phyloP scores from a whole-genome alignment of 345 rosid species.

The Punica granatum region DNA sequence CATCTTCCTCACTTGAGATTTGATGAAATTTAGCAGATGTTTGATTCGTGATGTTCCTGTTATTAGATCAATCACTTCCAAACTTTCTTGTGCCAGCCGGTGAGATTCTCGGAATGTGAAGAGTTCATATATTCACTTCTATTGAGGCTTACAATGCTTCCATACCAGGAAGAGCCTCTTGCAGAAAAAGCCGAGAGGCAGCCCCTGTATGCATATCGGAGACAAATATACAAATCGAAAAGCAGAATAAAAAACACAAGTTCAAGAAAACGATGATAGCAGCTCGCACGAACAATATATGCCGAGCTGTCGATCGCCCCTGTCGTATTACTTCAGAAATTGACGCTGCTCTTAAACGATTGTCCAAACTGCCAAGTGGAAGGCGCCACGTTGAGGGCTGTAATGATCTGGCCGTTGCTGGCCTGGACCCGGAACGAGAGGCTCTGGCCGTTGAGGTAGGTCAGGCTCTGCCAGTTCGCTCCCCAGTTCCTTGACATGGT shows the following conservation, averaged over 20 bases:
- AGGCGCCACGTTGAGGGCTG: slow-evolving; percentile 39
- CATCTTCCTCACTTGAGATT: neutral
- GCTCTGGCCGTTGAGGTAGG: slow-evolving; percentile 55
- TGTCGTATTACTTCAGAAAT: slow-evolving; percentile 22
- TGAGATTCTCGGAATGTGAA: neutral
- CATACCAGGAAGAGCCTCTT: neutral
- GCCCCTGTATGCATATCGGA: neutral
- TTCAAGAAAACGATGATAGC: neutral
- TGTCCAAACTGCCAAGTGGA: slow-evolving; percentile 60
- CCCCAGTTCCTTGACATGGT: slow-evolving; percentile 71
- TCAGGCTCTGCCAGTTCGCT: slow-evolving; percentile 58
- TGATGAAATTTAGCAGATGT: too few species aligned
- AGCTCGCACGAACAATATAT: neutral
- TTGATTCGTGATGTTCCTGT: neutral
- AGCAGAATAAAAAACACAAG: neutral
- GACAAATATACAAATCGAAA: neutral
- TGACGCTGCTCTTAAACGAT: slow-evolving; percentile 50
- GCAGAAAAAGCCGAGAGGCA: slow-evolving; percentile 1
- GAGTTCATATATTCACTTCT: neutral
- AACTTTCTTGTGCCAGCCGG: neutral
- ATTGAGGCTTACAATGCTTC: neutral
- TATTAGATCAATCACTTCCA: neutral
- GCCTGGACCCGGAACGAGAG: slow-evolving; percentile 50
- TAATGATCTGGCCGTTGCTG: slow-evolving; percentile 33
- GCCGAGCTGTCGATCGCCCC: neutral